Conservation (phyloP, 768 basidiomycete species). For the Mycena rosella region DNA sequence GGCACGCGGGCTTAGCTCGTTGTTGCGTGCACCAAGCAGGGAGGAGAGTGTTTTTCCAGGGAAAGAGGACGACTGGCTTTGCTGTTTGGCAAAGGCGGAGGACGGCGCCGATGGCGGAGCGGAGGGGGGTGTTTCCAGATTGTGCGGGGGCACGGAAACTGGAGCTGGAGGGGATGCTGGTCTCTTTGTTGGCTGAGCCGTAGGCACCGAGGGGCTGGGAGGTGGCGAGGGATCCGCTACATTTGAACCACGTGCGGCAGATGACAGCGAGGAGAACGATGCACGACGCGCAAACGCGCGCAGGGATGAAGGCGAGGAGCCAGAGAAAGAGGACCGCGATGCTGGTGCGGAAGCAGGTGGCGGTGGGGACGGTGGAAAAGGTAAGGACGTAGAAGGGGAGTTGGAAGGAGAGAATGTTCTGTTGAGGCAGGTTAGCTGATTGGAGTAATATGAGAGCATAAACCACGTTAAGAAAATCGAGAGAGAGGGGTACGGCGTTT, state of each 20-base stretch:
- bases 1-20: constrained; percentile 47
- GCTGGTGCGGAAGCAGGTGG: constrained; percentile 39
- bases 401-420: constrained; percentile 25
- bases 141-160: constrained; percentile 32
- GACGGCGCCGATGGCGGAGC: constrained; percentile 41
- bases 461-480: too few relatives aligned
- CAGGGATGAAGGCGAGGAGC: constrained; percentile 43
- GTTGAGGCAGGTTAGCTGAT: background rate
- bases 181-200: background rate
- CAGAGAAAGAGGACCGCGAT: constrained; percentile 39
- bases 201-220: background rate
- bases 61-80: constrained; percentile 30
- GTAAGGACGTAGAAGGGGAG: constrained; percentile 41
- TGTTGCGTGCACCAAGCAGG: background rate
- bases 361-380: constrained; percentile 32
- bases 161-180: constrained; percentile 44
- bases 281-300: constrained; percentile 35
- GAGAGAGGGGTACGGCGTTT: too few relatives aligned
- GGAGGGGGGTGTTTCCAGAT: constrained; percentile 40
- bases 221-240: background rate
- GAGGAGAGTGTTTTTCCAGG: background rate
- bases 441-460: background rate
- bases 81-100: constrained; percentile 41
- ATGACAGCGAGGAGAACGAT: constrained; percentile 27
- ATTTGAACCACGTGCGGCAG: constrained; percentile 20